Conservation (phyloP, 257 asterid species). For the Fraxinus anomala region DNA sequence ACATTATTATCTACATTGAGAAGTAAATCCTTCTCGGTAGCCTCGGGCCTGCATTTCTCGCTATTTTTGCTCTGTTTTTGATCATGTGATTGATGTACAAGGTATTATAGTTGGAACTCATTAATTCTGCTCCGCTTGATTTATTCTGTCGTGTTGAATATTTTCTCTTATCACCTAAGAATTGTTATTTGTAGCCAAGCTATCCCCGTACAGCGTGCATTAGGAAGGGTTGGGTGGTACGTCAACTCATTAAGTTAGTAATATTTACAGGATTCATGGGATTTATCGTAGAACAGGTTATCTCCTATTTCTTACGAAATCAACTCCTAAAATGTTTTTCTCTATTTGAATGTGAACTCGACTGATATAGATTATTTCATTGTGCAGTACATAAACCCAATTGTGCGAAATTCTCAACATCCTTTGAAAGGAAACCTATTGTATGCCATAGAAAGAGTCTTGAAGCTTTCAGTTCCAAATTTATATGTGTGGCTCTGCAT, state of each 20-base stretch:
- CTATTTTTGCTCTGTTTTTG: slow-evolving; percentile 17
- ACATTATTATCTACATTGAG: background rate
- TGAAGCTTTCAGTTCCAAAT: slow-evolving; percentile 97
- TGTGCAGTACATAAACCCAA: slow-evolving; percentile 94
- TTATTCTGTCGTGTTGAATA: slow-evolving; percentile 2
- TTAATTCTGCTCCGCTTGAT: slow-evolving; percentile 11
- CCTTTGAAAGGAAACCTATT: slow-evolving; percentile 87
- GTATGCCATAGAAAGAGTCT: slow-evolving; percentile 86
- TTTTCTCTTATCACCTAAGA: slow-evolving; percentile 16
- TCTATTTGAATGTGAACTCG: background rate
- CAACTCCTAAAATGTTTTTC: background rate
- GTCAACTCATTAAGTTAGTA: slow-evolving; percentile 81
- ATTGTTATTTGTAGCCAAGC: slow-evolving; percentile 63
- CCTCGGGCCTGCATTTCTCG: background rate
- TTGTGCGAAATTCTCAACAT: slow-evolving; percentile 89
- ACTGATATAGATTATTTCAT: slow-evolving; percentile 26
- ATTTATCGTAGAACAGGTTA: slow-evolving; percentile 92
- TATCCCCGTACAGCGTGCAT: slow-evolving; percentile 86
- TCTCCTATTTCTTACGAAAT: slow-evolving; percentile 28
- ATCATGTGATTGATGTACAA: slow-evolving; percentile 13
- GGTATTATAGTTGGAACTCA: slow-evolving; percentile 1
- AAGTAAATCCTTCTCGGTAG: slow-evolving; percentile 17
- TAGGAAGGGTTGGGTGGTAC: slow-evolving; percentile 94
- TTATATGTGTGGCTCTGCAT: slow-evolving; percentile 99
- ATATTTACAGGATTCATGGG: slow-evolving; percentile 94